Base-by-base conservation (phyloP, 2,329 filamentous ascomycete species). In the Torrubiella hemipterigena region DNA sequence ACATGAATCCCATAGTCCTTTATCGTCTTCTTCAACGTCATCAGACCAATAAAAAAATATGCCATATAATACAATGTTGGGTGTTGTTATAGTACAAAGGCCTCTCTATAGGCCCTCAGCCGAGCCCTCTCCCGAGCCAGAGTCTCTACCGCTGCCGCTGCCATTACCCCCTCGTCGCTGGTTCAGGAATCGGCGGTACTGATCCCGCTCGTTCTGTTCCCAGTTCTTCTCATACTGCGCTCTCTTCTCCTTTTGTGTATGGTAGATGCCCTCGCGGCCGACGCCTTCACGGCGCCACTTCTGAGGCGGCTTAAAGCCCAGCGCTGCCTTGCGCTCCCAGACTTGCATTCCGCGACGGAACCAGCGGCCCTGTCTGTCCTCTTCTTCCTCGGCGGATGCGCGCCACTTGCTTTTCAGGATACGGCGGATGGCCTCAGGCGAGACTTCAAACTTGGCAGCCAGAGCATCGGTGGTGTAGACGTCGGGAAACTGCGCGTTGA, bases 381-480 rank as follows among this genome's bases (percentile, higher is more conserved):
- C 50, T 38, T 76, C 69, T 45, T 77, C 69, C 32, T 74, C 65
- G 17, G 66, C 63, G 7, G 50, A 62, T 4, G 82, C 77, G 44
- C 58, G 56, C 78, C 83, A 91, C 37, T 83, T 86, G 51, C 72
- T 74, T 59, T 73, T 84, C 38, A 98, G 60, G 31, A 98, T 93
- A 21, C 91, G 73, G 9, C 87, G 76, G 36, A 96, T 82, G 1
- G 77, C 83, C 51, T 98, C 91, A 3, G 82, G 66, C 1, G 85
- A 86, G n/a, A 95, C 66, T 52, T 86, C 67, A 56, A 96, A 98
- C 43, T 85, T 74, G 2, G 75, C 49, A 1, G 89, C 74, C 11
- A 96, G 73, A 20, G 74, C 67, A 12, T 67, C 55, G 1, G 81
- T 93, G 4, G 79, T 81, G 59, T 86, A 95, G 35, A 69, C 66